A percentile compares a stretch with the other conserved stretches of the same genome.
Evolutionary conservation across 2,329 filamentous ascomycete genomes (phyloP).

Genomic region (Sporothrix pallida): DNA sequence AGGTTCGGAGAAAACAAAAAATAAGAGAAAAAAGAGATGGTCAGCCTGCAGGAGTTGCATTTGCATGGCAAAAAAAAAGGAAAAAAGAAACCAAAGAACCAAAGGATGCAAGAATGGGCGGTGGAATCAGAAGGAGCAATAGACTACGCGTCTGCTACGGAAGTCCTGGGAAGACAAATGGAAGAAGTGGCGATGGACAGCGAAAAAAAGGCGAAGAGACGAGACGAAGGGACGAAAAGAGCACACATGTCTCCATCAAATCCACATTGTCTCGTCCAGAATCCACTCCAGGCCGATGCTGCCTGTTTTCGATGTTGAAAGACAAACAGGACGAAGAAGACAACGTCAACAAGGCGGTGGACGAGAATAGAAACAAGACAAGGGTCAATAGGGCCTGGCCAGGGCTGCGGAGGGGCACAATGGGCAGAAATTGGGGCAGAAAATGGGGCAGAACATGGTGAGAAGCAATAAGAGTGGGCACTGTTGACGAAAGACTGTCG

Average conservation of each 20-base stretch:
- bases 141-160: slow-evolving; percentile 9
- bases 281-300: slow-evolving; percentile 3
- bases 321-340: neutral
- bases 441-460: slow-evolving; percentile 7
- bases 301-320: neutral
- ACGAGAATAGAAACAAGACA: slow-evolving; percentile 28
- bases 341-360: neutral
- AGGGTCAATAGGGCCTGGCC: neutral
- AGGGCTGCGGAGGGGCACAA: slow-evolving; percentile 6
- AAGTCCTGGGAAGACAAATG: neutral
- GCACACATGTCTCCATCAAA: neutral
- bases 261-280: neutral
- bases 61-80: too few species aligned
- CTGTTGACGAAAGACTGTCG: neutral
- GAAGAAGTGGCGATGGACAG: too few species aligned
- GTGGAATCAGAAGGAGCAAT: slow-evolving; percentile 5
- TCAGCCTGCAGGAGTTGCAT: neutral
- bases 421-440: neutral
- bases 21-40: neutral
- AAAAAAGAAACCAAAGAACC: neutral
- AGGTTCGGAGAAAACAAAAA: neutral
- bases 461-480: neutral
- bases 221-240: neutral
- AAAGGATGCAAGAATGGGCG: neutral
- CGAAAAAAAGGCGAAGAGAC: neutral